Evolutionary conservation across 305 asterid species (phyloP).

Genomic region (Fraxinus baroniana): DNA sequence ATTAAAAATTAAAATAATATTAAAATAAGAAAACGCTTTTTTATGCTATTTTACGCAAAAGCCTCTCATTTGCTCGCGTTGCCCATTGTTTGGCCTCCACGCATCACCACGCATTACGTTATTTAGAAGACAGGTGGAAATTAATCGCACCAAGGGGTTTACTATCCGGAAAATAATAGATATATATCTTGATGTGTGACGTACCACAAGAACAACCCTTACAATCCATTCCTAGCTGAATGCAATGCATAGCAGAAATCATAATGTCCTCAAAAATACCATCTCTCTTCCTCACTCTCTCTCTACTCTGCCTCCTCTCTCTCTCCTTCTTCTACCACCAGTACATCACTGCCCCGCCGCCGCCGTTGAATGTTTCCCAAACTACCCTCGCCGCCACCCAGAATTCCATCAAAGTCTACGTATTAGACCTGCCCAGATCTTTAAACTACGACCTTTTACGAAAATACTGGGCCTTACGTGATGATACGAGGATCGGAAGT

Average conservation of each 20-base stretch:
- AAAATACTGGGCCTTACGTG: constrained; percentile 63
- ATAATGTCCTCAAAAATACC: constrained; percentile 57
- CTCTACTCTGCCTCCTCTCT: constrained; percentile 49
- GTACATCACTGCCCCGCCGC: constrained; percentile 33
- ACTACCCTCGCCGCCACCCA: constrained; percentile 27
- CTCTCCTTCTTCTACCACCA: constrained; percentile 53
- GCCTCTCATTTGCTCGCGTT: no score
- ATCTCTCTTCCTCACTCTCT: constrained; percentile 40
- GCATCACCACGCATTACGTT: no score
- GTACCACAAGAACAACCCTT: no score
- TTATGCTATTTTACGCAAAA: no score
- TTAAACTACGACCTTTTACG: constrained; percentile 82
- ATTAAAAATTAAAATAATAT: no score
- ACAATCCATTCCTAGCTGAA: not conserved
- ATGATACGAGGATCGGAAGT: constrained; percentile 73
- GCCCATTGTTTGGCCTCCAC: no score
- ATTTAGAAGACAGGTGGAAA: no score
- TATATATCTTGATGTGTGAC: no score
- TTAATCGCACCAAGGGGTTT: no score
- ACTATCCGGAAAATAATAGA: no score
- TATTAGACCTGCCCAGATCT: constrained; percentile 80
- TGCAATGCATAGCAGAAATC: constrained; percentile 7
- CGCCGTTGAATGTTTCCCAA: constrained; percentile 25
- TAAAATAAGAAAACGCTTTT: no score
- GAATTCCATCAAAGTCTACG: constrained; percentile 59